phyloP scores from a whole-genome alignment of 2,329 filamentous ascomycete genomes.

The Furcasterigmium furcatum region DNA sequence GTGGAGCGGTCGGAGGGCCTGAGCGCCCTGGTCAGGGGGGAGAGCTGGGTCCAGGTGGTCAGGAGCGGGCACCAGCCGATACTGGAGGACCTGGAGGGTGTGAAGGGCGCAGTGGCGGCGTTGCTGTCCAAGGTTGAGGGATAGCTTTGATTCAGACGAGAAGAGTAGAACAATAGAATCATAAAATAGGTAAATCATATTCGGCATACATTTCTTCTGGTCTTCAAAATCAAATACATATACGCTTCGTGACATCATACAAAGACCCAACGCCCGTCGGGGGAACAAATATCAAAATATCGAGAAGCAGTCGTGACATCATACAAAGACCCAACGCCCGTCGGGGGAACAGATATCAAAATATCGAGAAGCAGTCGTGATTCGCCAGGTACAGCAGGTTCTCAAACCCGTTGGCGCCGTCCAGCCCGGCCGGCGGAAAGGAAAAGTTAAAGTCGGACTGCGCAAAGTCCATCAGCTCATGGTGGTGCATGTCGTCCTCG shows the following conservation, averaged over 20 bases:
- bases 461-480: constrained; percentile 7
- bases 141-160: not conserved
- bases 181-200: too few relatives aligned
- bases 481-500: not conserved
- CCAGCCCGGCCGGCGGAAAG: constrained; percentile 10
- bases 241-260: too few relatives aligned
- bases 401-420: constrained; percentile 13
- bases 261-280: too few relatives aligned
- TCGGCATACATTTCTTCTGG: too few relatives aligned
- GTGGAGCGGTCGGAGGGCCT: constrained; percentile 19
- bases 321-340: too few relatives aligned
- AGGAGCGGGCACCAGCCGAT: constrained; percentile 16
- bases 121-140: constrained; percentile 5
- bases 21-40: constrained; percentile 19
- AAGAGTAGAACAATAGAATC: too few relatives aligned
- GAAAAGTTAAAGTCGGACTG: constrained; percentile 4
- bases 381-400: constrained; percentile 18
- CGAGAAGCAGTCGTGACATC: constrained; percentile 11
- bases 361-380: constrained; percentile 13
- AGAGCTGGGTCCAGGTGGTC: constrained; percentile 22
- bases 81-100: constrained; percentile 6
- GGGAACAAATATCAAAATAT: too few relatives aligned
- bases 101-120: constrained; percentile 1
- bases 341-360: too few relatives aligned
- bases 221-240: too few relatives aligned